Conservation (phyloP, 2,329 filamentous ascomycete genomes). For the Talaromyces pinophilus region DNA sequence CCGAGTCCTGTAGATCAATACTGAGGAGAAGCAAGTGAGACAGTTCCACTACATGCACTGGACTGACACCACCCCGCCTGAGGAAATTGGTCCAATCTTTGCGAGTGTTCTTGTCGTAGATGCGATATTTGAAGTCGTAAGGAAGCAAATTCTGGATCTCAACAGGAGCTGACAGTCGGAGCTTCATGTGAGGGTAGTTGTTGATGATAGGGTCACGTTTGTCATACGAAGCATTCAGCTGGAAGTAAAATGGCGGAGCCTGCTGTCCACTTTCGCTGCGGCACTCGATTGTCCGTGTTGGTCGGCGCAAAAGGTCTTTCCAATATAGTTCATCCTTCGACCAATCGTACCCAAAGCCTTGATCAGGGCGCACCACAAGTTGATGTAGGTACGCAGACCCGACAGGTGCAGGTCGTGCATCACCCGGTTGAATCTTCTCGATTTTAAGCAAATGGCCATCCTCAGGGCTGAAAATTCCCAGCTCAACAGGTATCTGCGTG, state of each 20-base stretch:
- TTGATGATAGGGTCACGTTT: conserved; percentile 77
- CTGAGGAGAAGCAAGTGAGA: conserved; percentile 91
- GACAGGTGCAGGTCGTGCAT: conserved; percentile 84
- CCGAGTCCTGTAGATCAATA: conserved; percentile 93
- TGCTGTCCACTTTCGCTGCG: conserved; percentile 78
- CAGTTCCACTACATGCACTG: conserved; percentile 93
- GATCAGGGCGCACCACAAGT: conserved; percentile 83
- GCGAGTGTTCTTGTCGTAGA: conserved; percentile 98
- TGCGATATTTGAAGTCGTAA: conserved; percentile 98
- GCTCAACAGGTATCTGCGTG: conserved; percentile 91
- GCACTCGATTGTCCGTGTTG: conserved; percentile 85
- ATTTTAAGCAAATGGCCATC: conserved; percentile 93
- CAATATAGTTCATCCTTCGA: conserved; percentile 87
- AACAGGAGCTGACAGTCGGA: conserved; percentile 87
- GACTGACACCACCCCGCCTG: conserved; percentile 92
- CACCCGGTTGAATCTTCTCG: conserved; percentile 92
- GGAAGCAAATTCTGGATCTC: conserved; percentile 93
- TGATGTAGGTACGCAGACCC: conserved; percentile 90
- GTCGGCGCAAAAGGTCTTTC: conserved; percentile 82
- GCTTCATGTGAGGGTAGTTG: conserved; percentile 91
- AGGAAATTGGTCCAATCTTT: conserved; percentile 99
- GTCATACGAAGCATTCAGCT: conserved; percentile 84
- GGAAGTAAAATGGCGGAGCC: conserved; percentile 88
- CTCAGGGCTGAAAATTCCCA: conserved; percentile 84
- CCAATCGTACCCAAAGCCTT: conserved; percentile 96